phyloP scores from a whole-genome alignment of 2,329 filamentous ascomycete genomes.

The Monilinia fructigena region DNA sequence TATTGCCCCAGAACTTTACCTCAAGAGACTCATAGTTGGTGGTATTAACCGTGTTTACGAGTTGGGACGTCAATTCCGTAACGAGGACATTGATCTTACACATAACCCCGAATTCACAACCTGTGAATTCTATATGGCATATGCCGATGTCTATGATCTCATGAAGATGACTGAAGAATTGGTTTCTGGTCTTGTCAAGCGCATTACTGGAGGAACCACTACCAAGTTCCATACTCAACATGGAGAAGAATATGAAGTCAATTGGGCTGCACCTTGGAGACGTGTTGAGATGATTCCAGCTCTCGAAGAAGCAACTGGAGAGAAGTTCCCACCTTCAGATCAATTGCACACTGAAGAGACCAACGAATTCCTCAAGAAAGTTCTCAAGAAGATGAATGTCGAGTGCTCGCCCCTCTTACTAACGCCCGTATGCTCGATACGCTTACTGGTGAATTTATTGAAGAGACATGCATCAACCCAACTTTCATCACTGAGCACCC shows the following conservation, averaged over 20 bases:
- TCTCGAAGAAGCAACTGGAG: constrained; percentile 82
- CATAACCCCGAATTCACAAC: constrained; percentile 99
- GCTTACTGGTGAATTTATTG: constrained; percentile 90
- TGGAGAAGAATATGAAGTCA: constrained; percentile 84
- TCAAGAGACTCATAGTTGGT: constrained; percentile 94
- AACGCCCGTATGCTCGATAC: constrained; percentile 97
- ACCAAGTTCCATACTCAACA: constrained; percentile 84
- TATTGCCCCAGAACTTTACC: constrained; percentile 90
- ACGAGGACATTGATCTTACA: constrained; percentile 86
- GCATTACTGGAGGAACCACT: constrained; percentile 79
- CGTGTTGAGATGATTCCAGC: constrained; percentile 94
- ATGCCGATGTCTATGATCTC: constrained; percentile 85
- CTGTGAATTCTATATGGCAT: constrained; percentile 96
- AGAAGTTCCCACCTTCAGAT: constrained; percentile 89
- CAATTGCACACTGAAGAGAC: constrained; percentile 86
- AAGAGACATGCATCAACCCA: constrained; percentile 89
- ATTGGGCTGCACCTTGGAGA: constrained; percentile 95
- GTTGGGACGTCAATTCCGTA: constrained; percentile 91
- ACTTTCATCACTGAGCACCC: constrained; percentile 87
- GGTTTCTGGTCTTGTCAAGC: constrained; percentile 83
- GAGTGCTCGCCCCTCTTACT: constrained; percentile 89
- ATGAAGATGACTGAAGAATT: constrained; percentile 92
- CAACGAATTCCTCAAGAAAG: constrained; percentile 77
- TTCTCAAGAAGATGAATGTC: constrained; percentile 87
- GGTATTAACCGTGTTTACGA: constrained; percentile 95